These are phyloP conservation scores for Spergularia azorica DNA, from an alignment of 179 eudicot genomes.

Conservation along the genomic window DNA sequence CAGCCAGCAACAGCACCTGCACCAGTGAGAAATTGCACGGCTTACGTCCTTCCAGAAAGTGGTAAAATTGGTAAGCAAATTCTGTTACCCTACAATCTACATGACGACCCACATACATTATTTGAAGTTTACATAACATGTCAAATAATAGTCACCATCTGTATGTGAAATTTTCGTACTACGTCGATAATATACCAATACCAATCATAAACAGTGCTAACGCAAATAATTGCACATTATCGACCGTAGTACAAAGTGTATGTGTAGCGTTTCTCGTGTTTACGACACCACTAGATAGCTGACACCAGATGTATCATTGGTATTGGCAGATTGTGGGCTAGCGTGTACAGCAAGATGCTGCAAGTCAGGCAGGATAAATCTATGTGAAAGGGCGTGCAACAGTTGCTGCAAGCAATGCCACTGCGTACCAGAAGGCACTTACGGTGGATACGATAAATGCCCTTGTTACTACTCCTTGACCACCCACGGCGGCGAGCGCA, in stretches of 20 bases:
- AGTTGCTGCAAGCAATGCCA: slow-evolving; percentile 36
- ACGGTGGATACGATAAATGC: slow-evolving; percentile 37
- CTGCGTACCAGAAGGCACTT: slow-evolving; percentile 42
- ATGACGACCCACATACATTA: too few species aligned
- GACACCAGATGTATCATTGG: not conserved
- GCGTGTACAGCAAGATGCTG: slow-evolving; percentile 39
- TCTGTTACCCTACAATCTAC: not conserved
- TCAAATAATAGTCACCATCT: too few species aligned
- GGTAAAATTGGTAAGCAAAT: slow-evolving; percentile 21
- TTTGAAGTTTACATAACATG: too few species aligned
- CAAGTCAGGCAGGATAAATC: slow-evolving; percentile 28
- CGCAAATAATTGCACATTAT: too few species aligned
- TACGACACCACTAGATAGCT: too few species aligned
- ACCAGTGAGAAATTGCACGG: not conserved
- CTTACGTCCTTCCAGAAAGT: slow-evolving; percentile 22
- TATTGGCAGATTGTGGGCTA: slow-evolving; percentile 33
- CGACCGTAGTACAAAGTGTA: too few species aligned
- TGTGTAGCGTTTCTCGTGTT: too few species aligned
- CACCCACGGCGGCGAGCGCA: slow-evolving; percentile 31
- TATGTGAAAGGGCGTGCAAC: slow-evolving; percentile 40
- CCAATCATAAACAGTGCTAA: not conserved
- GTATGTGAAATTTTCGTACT: too few species aligned
- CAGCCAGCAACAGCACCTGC: slow-evolving; percentile 9
- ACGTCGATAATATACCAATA: not conserved
- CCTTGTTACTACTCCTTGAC: slow-evolving; percentile 36